phyloP scores from a whole-genome alignment of 108 stramenopile species.

The Cyclotella sp. region DNA sequence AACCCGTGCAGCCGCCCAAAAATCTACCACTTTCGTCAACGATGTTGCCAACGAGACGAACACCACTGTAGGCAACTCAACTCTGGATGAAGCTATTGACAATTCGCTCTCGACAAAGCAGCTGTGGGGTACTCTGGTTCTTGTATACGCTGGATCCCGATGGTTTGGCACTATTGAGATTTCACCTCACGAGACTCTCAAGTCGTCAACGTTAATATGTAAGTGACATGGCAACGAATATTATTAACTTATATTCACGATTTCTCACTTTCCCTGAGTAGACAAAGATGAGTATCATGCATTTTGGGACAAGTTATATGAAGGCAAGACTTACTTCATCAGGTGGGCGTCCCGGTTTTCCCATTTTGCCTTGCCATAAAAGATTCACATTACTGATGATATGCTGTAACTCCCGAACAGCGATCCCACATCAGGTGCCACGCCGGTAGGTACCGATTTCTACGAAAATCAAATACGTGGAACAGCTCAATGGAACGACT shows the following conservation, averaged over 20 bases:
- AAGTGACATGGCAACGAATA: background rate
- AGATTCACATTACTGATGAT: background rate
- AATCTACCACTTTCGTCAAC: too few species aligned
- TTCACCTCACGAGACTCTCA: background rate
- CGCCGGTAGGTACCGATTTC: slow-evolving; percentile 6
- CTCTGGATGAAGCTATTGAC: background rate
- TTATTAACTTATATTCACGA: background rate
- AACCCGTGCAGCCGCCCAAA: background rate
- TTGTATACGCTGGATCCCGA: slow-evolving; percentile 9
- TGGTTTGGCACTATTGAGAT: slow-evolving; percentile 12
- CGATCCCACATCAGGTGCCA: slow-evolving; percentile 4
- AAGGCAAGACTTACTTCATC: background rate
- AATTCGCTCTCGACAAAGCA: background rate
- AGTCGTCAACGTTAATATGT: background rate
- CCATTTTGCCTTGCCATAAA: background rate
- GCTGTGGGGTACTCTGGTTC: background rate
- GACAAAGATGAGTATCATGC: slow-evolving; percentile 5
- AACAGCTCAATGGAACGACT: slow-evolving; percentile 7
- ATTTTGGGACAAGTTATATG: slow-evolving; percentile 7
- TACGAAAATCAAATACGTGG: background rate
- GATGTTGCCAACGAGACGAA: too few species aligned
- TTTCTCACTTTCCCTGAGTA: background rate
- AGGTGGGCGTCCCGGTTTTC: background rate
- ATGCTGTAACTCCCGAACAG: background rate
- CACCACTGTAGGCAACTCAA: background rate